Evolutionary conservation across 768 basidiomycete genomes (phyloP).

Genomic region (Suillus variegatus): DNA sequence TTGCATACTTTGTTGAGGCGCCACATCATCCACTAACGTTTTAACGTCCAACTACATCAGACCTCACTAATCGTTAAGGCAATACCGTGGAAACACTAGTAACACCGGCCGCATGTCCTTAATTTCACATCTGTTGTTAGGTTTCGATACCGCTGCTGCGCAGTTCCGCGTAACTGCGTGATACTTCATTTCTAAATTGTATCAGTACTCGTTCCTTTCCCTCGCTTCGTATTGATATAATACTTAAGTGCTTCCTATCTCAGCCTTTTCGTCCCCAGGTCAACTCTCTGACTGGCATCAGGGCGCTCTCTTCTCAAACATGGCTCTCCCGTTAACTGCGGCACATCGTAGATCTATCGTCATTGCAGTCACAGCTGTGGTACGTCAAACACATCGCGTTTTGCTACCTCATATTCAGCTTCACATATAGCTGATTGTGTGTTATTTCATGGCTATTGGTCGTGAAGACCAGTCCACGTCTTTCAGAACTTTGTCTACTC

Average conservation of each 20-base stretch:
- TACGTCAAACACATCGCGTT: constrained; percentile 11
- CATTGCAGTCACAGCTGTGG: constrained; percentile 26
- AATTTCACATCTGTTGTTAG: neutral
- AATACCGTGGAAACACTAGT: neutral
- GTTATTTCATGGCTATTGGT: constrained; percentile 22
- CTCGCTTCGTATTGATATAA: neutral
- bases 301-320: constrained; percentile 5
- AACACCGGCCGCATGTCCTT: neutral
- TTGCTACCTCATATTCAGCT: neutral
- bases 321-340: constrained; percentile 27
- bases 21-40: neutral
- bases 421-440: constrained; percentile 20
- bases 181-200: neutral
- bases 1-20: neutral
- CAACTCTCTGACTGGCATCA: neutral
- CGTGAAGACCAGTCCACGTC: constrained; percentile 4
- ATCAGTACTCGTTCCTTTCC: neutral
- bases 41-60: neutral
- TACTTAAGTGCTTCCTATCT: neutral
- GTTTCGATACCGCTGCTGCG: constrained; percentile 3
- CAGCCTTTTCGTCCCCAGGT: neutral
- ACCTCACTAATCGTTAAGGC: neutral
- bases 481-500: constrained; percentile 7
- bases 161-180: neutral
- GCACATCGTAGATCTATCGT: constrained; percentile 33